phyloP scores from a whole-genome alignment of 495 filamentous ascomycete genomes.

The Penicillium goetzii region DNA sequence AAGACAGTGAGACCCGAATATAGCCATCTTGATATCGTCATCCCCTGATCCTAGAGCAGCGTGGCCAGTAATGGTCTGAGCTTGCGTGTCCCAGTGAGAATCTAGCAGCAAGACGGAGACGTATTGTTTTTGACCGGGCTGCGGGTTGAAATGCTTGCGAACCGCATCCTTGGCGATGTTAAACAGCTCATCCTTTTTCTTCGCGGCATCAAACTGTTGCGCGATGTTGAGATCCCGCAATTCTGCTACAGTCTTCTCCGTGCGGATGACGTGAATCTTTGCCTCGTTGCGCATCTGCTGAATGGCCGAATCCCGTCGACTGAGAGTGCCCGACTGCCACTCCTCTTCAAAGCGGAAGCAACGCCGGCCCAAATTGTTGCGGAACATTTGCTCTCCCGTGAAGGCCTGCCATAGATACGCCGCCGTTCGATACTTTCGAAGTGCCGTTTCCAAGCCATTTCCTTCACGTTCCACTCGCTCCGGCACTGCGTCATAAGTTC shows the following conservation, averaged over 20 bases:
- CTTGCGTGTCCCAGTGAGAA: slow-evolving; percentile 77
- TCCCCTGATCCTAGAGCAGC: slow-evolving; percentile 73
- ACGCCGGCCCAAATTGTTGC: slow-evolving; percentile 79
- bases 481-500: slow-evolving; percentile 80
- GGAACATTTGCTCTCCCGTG: slow-evolving; percentile 92
- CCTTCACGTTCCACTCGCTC: slow-evolving; percentile 76
- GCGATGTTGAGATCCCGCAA: slow-evolving; percentile 76
- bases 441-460: slow-evolving; percentile 75
- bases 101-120: slow-evolving; percentile 84
- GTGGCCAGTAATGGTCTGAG: slow-evolving; percentile 74
- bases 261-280: slow-evolving; percentile 80
- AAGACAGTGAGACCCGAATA: slow-evolving; percentile 88
- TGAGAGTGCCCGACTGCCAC: slow-evolving; percentile 81
- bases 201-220: slow-evolving; percentile 75
- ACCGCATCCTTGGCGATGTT: slow-evolving; percentile 76
- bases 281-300: slow-evolving; percentile 85
- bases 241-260: slow-evolving; percentile 81
- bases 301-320: slow-evolving; percentile 65
- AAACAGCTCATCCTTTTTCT: slow-evolving; percentile 71
- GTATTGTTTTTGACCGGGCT: slow-evolving; percentile 78
- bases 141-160: slow-evolving; percentile 69
- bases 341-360: slow-evolving; percentile 91
- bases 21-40: slow-evolving; percentile 75
- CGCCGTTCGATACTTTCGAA: slow-evolving; percentile 86
- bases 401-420: slow-evolving; percentile 96